A percentile compares a stretch with the other conserved stretches of the same genome.
Evolutionary conservation across 2,329 filamentous ascomycete species (phyloP).

Genomic region (Aspergillus latus): DNA sequence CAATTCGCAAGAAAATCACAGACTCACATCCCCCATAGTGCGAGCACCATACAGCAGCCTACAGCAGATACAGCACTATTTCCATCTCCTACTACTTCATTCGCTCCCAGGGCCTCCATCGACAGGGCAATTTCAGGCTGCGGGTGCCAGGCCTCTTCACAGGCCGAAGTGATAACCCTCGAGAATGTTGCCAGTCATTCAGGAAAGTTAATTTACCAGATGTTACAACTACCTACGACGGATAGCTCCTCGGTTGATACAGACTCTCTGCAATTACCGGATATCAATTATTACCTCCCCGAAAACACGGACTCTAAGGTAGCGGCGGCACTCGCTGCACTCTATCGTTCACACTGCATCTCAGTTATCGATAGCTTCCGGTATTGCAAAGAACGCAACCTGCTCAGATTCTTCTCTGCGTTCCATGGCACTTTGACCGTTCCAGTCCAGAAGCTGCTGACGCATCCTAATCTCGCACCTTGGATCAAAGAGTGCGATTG

Average conservation of each 20-base stretch:
- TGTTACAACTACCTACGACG: conserved; percentile 39
- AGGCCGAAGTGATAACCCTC: conserved; percentile 32
- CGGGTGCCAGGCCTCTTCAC: conserved; percentile 29
- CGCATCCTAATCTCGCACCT: conserved; percentile 73
- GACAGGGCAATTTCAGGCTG: conserved; percentile 26
- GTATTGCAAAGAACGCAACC: conserved; percentile 94
- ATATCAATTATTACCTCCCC: conserved; percentile 78
- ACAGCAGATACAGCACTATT: conserved; percentile 41
- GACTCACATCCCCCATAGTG: conserved; percentile 25
- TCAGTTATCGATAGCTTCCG: conserved; percentile 93
- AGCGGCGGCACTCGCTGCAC: conserved; percentile 77
- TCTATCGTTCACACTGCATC: conserved; percentile 93
- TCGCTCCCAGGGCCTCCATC: conserved; percentile 33
- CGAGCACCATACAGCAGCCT: conserved; percentile 32
- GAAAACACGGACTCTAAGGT: conserved; percentile 80
- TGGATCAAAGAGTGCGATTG: conserved; percentile 98
- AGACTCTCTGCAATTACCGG: conserved; percentile 76
- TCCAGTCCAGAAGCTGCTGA: conserved; percentile 89
- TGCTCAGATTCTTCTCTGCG: conserved; percentile 90
- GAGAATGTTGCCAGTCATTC: conserved; percentile 40
- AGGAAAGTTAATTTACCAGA: conserved; percentile 40
- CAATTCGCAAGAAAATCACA: neutral
- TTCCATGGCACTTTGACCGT: conserved; percentile 97
- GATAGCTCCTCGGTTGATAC: conserved; percentile 55
- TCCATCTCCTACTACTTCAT: conserved; percentile 41